These are phyloP conservation scores for Puccinia novopanici DNA, from an alignment of 1,284 basidiomycete genomes.

Conservation along the genomic window DNA sequence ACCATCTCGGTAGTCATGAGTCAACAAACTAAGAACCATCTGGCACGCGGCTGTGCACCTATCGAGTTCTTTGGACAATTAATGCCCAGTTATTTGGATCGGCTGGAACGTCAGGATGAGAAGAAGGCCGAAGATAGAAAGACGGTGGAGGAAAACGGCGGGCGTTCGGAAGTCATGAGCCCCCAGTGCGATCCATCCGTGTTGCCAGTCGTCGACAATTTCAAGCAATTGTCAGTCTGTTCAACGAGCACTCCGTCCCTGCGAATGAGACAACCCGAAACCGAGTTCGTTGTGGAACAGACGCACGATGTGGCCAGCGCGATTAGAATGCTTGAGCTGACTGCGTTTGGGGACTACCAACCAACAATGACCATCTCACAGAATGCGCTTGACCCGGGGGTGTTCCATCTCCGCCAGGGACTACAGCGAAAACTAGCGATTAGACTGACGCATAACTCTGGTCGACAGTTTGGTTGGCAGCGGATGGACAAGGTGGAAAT, in stretches of 20 bases:
- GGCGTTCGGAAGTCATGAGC: conserved; percentile 58
- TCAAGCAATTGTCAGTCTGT: conserved; percentile 55
- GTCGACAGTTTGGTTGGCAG: conserved; percentile 81
- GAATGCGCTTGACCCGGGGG: conserved; percentile 77
- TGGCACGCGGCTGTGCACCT: conserved; percentile 74
- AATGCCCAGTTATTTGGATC: conserved; percentile 76
- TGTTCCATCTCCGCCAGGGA: conserved; percentile 87
- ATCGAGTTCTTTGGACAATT: conserved; percentile 84
- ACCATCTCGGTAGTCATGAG: conserved; percentile 76
- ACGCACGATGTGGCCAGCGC: conserved; percentile 83
- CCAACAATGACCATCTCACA: conserved; percentile 80
- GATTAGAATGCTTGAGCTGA: conserved; percentile 83
- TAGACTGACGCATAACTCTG: conserved; percentile 80
- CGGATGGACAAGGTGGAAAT: conserved; percentile 74
- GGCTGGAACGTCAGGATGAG: conserved; percentile 87
- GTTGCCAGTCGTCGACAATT: conserved; percentile 36
- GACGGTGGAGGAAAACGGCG: conserved; percentile 76
- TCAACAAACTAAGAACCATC: conserved; percentile 71
- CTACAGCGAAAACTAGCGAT: conserved; percentile 81
- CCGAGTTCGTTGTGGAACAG: conserved; percentile 84
- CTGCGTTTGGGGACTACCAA: conserved; percentile 76
- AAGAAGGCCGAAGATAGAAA: conserved; percentile 68
- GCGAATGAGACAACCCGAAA: conserved; percentile 84
- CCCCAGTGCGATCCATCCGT: conserved; percentile 46
- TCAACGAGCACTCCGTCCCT: conserved; percentile 58